Conservation (phyloP, 2,329 filamentous ascomycete species). For the Fusarium austroafricanum region DNA sequence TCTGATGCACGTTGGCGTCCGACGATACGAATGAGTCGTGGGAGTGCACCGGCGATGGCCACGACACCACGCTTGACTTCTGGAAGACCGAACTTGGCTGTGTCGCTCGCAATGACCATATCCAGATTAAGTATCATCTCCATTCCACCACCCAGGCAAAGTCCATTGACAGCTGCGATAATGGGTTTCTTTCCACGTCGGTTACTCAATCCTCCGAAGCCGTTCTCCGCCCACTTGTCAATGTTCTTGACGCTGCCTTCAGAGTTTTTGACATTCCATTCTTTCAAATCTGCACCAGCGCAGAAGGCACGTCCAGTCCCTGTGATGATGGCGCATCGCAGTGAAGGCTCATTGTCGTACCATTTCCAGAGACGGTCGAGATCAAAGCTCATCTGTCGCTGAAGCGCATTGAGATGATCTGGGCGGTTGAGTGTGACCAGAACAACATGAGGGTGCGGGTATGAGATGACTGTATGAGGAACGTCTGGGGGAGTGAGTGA, state of each 20-base stretch:
- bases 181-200: conserved; percentile 77
- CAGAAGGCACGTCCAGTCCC: conserved; percentile 73
- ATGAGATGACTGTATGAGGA: conserved; percentile 57
- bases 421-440: conserved; percentile 71
- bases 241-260: conserved; percentile 52
- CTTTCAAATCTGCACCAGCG: conserved; percentile 74
- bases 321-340: conserved; percentile 72
- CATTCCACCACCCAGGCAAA: conserved; percentile 78
- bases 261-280: conserved; percentile 64
- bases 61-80: conserved; percentile 78
- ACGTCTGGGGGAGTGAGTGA: conserved; percentile 56
- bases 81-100: conserved; percentile 73
- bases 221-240: conserved; percentile 53
- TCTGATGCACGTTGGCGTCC: conserved; percentile 77
- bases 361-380: conserved; percentile 65
- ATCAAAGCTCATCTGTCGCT: conserved; percentile 59
- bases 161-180: conserved; percentile 78
- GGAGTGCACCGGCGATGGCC: conserved; percentile 75
- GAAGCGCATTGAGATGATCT: conserved; percentile 68
- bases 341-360: conserved; percentile 70
- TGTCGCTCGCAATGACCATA: conserved; percentile 68
- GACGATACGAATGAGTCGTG: conserved; percentile 71
- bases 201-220: conserved; percentile 73
- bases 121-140: conserved; percentile 81
- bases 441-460: conserved; percentile 65